phyloP scores from a whole-genome alignment of 805 yeast species.

The Maudiozyma pseudohumilis region DNA sequence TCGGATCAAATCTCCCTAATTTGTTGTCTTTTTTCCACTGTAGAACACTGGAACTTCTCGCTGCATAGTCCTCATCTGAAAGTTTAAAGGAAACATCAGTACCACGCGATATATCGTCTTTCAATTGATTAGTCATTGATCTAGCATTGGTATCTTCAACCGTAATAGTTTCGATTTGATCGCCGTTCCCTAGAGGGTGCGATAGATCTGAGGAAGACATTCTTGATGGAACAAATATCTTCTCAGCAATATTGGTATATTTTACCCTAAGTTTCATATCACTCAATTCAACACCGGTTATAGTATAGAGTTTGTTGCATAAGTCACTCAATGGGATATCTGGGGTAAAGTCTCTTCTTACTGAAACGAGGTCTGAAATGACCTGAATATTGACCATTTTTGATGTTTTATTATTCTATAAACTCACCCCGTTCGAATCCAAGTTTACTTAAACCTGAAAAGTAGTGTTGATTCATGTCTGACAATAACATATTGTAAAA shows the following conservation, averaged over 20 bases:
- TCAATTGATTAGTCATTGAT: constrained; percentile 38
- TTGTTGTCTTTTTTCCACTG: constrained; percentile 65
- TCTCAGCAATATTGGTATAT: background rate
- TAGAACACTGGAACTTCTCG: constrained; percentile 51
- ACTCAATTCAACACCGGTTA: constrained; percentile 22
- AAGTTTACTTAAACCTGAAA: too few species aligned
- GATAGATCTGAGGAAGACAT: background rate
- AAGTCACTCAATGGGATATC: constrained; percentile 12
- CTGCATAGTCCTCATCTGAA: constrained; percentile 35
- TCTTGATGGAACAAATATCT: background rate
- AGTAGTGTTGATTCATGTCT: too few species aligned
- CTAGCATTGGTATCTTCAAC: constrained; percentile 48
- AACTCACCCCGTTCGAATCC: too few species aligned
- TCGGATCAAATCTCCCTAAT: constrained; percentile 66
- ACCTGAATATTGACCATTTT: constrained; percentile 7
- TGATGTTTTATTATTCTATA: too few species aligned
- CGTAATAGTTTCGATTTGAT: constrained; percentile 23
- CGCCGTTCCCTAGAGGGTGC: background rate
- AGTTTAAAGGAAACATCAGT: constrained; percentile 12
- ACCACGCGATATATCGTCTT: constrained; percentile 4
- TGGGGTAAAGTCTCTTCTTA: constrained; percentile 10
- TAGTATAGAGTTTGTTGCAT: constrained; percentile 15
- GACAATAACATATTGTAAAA: too few species aligned
- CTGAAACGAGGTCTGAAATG: constrained; percentile 18
- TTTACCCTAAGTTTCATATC: constrained; percentile 18